These are phyloP conservation scores for Talaromyces piceae DNA, from an alignment of 2,329 filamentous ascomycete species.

Conservation along the genomic window DNA sequence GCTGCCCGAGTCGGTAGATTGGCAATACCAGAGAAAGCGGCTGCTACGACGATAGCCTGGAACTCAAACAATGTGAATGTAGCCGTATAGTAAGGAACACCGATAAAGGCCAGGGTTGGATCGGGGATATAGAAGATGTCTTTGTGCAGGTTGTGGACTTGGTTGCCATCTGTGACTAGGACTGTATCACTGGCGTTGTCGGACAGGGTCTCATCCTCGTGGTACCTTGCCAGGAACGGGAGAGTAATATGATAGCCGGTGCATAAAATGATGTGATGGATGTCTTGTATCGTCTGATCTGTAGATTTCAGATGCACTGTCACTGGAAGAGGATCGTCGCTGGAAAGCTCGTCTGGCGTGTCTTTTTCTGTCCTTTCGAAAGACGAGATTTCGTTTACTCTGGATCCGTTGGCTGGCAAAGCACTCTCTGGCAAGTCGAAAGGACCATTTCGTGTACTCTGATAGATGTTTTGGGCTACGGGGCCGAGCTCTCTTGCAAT, in stretches of 20 bases:
- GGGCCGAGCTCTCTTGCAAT: constrained; percentile 47
- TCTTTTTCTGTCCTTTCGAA: constrained; percentile 30
- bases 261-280: constrained; percentile 57
- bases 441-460: constrained; percentile 52
- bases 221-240: constrained; percentile 53
- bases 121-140: constrained; percentile 67
- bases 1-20: constrained; percentile 38
- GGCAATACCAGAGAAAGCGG: constrained; percentile 48
- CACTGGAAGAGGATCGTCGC: constrained; percentile 38
- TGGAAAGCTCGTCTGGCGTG: not conserved
- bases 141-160: constrained; percentile 60
- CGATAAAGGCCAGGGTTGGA: constrained; percentile 56
- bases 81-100: constrained; percentile 57
- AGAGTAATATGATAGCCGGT: constrained; percentile 64
- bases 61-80: constrained; percentile 66
- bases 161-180: constrained; percentile 57
- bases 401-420: constrained; percentile 47
- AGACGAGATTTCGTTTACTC: constrained; percentile 46
- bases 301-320: constrained; percentile 49
- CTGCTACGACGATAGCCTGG: constrained; percentile 55
- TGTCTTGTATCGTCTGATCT: constrained; percentile 39
- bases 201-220: constrained; percentile 37
- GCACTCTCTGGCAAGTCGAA: constrained; percentile 52
- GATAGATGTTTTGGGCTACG: constrained; percentile 40
- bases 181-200: constrained; percentile 45